Percentiles rank a stretch among this genome's conserved stretches.
Evolutionary conservation across 139 green algal genomes (phyloP).

Genomic region (Chlamydomonas eustigma): DNA sequence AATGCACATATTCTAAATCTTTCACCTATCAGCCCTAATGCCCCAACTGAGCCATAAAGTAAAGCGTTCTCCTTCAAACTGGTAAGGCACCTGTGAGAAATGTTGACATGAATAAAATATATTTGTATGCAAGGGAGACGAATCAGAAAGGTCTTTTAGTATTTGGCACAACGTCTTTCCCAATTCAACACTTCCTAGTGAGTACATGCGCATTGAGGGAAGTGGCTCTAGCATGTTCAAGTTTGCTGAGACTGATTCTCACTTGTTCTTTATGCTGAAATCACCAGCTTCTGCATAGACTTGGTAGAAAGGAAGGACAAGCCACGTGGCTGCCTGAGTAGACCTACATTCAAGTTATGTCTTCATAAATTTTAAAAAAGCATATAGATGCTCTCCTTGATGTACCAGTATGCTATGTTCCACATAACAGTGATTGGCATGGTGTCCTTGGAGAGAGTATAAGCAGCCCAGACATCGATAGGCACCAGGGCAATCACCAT

Average conservation of each 20-base stretch:
- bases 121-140: too few relatives aligned
- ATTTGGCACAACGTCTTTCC: too few relatives aligned
- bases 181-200: too few relatives aligned
- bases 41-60: constrained; percentile 70
- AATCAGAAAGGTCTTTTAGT: too few relatives aligned
- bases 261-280: constrained; percentile 65
- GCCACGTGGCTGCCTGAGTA: constrained; percentile 79
- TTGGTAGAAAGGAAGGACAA: constrained; percentile 82
- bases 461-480: constrained; percentile 66
- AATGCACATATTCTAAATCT: background rate
- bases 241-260: too few relatives aligned
- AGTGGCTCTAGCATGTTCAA: too few relatives aligned
- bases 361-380: too few relatives aligned
- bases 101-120: too few relatives aligned
- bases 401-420: constrained; percentile 70
- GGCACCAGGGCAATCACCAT: constrained; percentile 81
- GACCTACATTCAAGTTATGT: constrained; percentile 52
- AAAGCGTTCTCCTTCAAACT: constrained; percentile 67
- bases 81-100: constrained; percentile 29
- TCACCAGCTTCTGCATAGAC: constrained; percentile 82
- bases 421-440: constrained; percentile 47
- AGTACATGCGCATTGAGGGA: too few relatives aligned
- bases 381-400: too few relatives aligned
- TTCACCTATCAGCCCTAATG: constrained; percentile 44
- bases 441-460: constrained; percentile 27